phyloP scores from a whole-genome alignment of 768 basidiomycete genomes.

The Rhodotorula toruloides region DNA sequence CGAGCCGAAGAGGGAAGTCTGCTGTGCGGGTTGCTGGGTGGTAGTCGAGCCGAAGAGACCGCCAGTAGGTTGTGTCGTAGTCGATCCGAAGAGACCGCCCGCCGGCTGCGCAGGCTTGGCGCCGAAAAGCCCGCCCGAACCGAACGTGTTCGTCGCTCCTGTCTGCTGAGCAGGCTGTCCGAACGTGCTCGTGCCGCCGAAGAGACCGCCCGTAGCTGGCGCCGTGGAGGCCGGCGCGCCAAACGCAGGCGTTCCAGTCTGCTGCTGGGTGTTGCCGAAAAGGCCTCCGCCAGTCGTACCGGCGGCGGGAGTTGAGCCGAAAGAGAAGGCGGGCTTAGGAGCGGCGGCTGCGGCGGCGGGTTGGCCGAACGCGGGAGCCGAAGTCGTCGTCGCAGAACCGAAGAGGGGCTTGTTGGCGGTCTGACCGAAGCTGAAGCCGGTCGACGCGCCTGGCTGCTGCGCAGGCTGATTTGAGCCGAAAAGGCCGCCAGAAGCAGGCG shows the following conservation, averaged over 20 bases:
- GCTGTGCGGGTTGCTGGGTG: conserved; percentile 26
- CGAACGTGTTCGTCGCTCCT: conserved; percentile 2
- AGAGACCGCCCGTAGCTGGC: conserved; percentile 39
- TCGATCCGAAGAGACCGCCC: conserved; percentile 15
- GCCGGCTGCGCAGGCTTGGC: conserved; percentile 25
- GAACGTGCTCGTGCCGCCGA: conserved; percentile 38
- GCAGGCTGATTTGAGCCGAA: conserved; percentile 20
- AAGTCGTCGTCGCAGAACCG: conserved; percentile 27
- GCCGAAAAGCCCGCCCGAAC: conserved; percentile 27
- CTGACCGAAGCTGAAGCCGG: conserved; percentile 22
- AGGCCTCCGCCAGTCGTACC: conserved; percentile 22
- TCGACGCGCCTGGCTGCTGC: background rate
- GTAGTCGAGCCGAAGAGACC: conserved; percentile 27
- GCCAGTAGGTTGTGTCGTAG: conserved; percentile 1
- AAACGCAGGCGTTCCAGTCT: conserved; percentile 15
- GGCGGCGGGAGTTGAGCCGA: conserved; percentile 10
- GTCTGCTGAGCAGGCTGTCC: conserved; percentile 16
- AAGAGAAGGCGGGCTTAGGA: conserved; percentile 23
- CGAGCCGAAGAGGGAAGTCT: conserved; percentile 40
- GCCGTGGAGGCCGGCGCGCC: conserved; percentile 13
- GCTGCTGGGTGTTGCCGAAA: conserved; percentile 9
- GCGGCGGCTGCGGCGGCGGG: conserved; percentile 9
- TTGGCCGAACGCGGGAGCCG: conserved; percentile 28
- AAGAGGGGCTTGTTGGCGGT: conserved; percentile 30
- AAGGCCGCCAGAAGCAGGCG: conserved; percentile 20